phyloP scores from a whole-genome alignment of 441 rosid species.

The Gossypium davidsonii region DNA sequence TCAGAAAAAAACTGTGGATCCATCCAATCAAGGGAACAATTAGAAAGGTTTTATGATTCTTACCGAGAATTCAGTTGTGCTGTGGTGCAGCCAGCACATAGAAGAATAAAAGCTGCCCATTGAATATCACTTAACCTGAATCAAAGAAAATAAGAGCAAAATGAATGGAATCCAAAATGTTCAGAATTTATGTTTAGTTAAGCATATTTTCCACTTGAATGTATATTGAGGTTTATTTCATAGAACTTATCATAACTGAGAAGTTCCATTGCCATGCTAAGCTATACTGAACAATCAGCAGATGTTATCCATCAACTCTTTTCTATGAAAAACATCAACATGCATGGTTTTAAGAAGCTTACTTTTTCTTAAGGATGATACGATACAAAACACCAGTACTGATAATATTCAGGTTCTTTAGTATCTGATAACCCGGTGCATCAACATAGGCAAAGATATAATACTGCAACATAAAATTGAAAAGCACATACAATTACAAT shows the following conservation, averaged over 20 bases:
- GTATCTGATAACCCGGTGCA: conserved; percentile 95
- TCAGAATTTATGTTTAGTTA: not conserved
- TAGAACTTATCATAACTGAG: not conserved
- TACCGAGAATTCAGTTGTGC: conserved; percentile 88
- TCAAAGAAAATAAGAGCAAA: not conserved
- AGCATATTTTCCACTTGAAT: conserved; percentile 2
- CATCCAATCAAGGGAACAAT: conserved; percentile 8
- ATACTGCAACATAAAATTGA: conserved; percentile 50
- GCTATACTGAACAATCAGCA: not conserved
- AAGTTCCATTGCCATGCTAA: not conserved
- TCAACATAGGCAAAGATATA: conserved; percentile 94
- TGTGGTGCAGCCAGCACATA: conserved; percentile 96
- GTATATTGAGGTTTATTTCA: conserved; percentile 3
- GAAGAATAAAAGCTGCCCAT: conserved; percentile 87
- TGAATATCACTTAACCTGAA: conserved; percentile 88
- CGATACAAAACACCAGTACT: conserved; percentile 89
- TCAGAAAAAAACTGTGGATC: conserved; percentile 2
- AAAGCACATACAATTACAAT: conserved; percentile 8
- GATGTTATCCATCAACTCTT: not conserved
- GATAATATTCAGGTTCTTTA: conserved; percentile 90
- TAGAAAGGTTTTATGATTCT: conserved; percentile 21
- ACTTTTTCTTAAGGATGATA: conserved; percentile 89
- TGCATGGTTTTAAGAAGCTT: conserved; percentile 19
- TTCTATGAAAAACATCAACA: not conserved
- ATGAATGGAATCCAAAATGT: not conserved